Conservation (phyloP, 345 rosid genomes). For the Gynandropsis gynandra region DNA sequence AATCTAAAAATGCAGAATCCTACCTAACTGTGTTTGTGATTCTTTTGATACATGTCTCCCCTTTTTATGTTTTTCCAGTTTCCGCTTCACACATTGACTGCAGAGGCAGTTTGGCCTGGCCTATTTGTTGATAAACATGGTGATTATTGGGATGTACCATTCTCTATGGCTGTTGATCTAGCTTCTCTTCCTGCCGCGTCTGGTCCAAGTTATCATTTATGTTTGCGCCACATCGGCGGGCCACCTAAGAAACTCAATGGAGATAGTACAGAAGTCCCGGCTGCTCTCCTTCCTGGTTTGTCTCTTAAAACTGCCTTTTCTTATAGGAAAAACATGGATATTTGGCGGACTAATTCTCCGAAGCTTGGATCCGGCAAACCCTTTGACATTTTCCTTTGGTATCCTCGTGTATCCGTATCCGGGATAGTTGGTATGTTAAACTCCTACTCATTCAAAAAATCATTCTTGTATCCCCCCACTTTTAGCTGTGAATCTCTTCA, state of each 20-base stretch:
- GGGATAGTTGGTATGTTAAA: slow-evolving; percentile 65
- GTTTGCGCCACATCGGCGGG: slow-evolving; percentile 57
- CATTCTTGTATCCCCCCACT: neutral
- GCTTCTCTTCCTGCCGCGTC: slow-evolving; percentile 64
- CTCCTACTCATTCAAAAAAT: slow-evolving; percentile 3
- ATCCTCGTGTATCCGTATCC: slow-evolving; percentile 70
- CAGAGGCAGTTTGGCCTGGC: slow-evolving; percentile 73
- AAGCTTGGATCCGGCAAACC: slow-evolving; percentile 65
- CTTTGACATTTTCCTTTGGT: slow-evolving; percentile 63
- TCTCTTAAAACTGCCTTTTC: slow-evolving; percentile 56
- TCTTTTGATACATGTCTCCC: neutral
- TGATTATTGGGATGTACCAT: slow-evolving; percentile 83
- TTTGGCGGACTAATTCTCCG: slow-evolving; percentile 67
- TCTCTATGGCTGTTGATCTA: slow-evolving; percentile 55
- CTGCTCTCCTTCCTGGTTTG: slow-evolving; percentile 59
- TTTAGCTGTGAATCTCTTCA: neutral
- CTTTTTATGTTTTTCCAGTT: slow-evolving; percentile 38
- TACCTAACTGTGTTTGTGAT: neutral
- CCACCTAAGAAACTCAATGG: slow-evolving; percentile 35
- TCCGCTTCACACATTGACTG: slow-evolving; percentile 52
- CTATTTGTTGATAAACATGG: slow-evolving; percentile 55
- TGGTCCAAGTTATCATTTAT: slow-evolving; percentile 60
- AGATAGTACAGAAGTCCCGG: slow-evolving; percentile 37
- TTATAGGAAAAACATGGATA: slow-evolving; percentile 51
- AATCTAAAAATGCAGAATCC: too few relatives aligned